phyloP scores from a whole-genome alignment of 352 stramenopile genomes.

The Phytophthora constricta region DNA sequence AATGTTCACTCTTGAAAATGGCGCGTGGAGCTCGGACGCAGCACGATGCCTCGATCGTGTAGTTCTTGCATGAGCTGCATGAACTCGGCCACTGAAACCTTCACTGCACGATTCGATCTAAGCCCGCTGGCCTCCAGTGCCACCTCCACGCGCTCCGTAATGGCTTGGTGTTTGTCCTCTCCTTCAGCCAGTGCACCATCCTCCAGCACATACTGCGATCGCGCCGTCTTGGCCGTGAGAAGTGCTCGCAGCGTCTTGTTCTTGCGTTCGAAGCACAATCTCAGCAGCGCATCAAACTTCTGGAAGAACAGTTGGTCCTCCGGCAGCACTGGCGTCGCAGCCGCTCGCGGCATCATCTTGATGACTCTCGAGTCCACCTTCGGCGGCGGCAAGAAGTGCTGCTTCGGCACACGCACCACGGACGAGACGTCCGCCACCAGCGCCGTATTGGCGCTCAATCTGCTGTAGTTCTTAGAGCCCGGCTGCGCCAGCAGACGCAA shows the following conservation, averaged over 20 bases:
- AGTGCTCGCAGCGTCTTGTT: slow-evolving; percentile 88
- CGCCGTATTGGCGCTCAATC: slow-evolving; percentile 81
- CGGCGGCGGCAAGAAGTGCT: slow-evolving; percentile 78
- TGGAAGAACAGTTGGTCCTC: slow-evolving; percentile 65
- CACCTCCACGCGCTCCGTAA: slow-evolving; percentile 54
- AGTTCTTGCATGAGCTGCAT: slow-evolving; percentile 64
- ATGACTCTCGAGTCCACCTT: slow-evolving; percentile 88
- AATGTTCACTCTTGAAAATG: slow-evolving; percentile 63
- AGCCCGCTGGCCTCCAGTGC: slow-evolving; percentile 58
- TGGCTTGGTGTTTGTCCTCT: slow-evolving; percentile 38
- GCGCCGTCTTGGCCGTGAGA: slow-evolving; percentile 70
- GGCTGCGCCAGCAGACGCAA: slow-evolving; percentile 74
- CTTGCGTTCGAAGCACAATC: slow-evolving; percentile 81
- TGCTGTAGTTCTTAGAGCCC: slow-evolving; percentile 80
- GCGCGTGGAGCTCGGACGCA: slow-evolving; percentile 66
- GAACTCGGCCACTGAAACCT: slow-evolving; percentile 69
- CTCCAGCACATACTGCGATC: slow-evolving; percentile 37
- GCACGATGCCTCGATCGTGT: slow-evolving; percentile 45
- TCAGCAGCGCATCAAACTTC: slow-evolving; percentile 79
- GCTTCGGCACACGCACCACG: slow-evolving; percentile 60
- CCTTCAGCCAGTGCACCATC: slow-evolving; percentile 22
- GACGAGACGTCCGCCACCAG: slow-evolving; percentile 73
- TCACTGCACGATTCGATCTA: slow-evolving; percentile 60
- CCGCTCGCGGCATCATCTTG: slow-evolving; percentile 53
- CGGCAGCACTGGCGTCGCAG: slow-evolving; percentile 20